Evolutionary conservation across 495 filamentous ascomycete species (phyloP), one percentile per base, ranked within the genome.

Genomic region (Aspergillus bridgeri): DNA sequence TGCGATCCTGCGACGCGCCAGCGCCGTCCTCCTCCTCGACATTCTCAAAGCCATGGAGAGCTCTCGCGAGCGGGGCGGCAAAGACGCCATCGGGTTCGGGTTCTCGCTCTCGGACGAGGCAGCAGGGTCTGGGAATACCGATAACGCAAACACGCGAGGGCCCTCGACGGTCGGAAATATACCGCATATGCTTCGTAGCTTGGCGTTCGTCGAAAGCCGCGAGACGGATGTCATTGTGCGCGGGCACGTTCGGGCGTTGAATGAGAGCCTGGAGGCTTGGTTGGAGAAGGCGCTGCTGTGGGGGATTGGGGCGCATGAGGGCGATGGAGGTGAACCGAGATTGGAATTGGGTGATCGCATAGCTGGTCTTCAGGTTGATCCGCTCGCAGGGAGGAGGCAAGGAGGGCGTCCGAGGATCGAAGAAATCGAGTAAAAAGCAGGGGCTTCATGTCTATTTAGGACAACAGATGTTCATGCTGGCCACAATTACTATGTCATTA

Each of bases 191-290:
- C 62, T 83, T 54, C 79, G 82, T 33, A 81, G 86, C 23, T 63
- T 96, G 51, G 69, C 70, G 42, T 91, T 89, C 69, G 83, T 91
- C 19, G 78, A 80, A 51, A 79, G 74, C 48, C 84, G 81, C 42
- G 91, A 95, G 65, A 80, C 74, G 27, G 91, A 96, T 69, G 81
- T 78, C 8, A 74, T 94, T 63, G 89, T 92, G 13, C 81, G 81
- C 57, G 83, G 86, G 49, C 89, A 95, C 76, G 81, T 89, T 21
- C 76, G 75, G 21, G 85, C 83, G 54, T 81, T 93, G 53, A 68
- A 87, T 47, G 89, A 91, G 71, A 88, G 83, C 47, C 59, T 95
- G 59, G 83, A 89, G 67, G 83, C 81, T 20, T 90, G 86, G 87
- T 75, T 83, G 59, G 74, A 89, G 70, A 83, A 81, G 66, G 74